These are phyloP conservation scores for Petunia secreta DNA, from an alignment of 257 asterid genomes.

Conservation along the genomic window DNA sequence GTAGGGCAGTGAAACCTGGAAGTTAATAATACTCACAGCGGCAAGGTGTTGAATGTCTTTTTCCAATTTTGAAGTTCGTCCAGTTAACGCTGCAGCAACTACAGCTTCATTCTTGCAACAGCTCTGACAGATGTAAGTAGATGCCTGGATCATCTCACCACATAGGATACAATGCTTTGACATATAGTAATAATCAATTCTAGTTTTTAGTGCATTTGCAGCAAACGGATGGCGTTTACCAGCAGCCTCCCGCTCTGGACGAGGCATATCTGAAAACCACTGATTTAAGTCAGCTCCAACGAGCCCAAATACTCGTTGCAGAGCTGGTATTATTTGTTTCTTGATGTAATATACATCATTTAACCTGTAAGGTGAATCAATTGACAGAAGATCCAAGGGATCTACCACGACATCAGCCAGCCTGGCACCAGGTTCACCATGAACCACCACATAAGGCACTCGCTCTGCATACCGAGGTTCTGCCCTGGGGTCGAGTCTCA, in stretches of 20 bases:
- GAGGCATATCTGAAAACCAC: conserved; percentile 88
- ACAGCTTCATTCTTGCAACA: conserved; percentile 70
- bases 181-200: conserved; percentile 80
- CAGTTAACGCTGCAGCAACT: conserved; percentile 66
- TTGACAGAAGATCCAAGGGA: conserved; percentile 69
- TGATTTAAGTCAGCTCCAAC: conserved; percentile 83
- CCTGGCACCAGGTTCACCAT: conserved; percentile 96
- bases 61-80: conserved; percentile 80
- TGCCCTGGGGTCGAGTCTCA: conserved; percentile 86
- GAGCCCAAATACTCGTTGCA: conserved; percentile 91
- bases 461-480: conserved; percentile 97
- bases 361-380: conserved; percentile 81
- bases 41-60: conserved; percentile 80
- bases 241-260: conserved; percentile 66
- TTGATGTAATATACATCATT: conserved; percentile 81
- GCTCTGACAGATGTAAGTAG: conserved; percentile 56
- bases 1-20: background rate
- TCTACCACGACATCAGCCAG: conserved; percentile 89
- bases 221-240: conserved; percentile 53
- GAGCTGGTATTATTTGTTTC: conserved; percentile 91
- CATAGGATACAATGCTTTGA: conserved; percentile 83
- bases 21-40: conserved; percentile 66
- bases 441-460: conserved; percentile 88
- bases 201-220: conserved; percentile 58
- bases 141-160: conserved; percentile 75